Evolutionary conservation across 768 basidiomycete species (phyloP), one percentile per base, ranked within the genome.

Genomic region (Phanerochaete carnosa): DNA sequence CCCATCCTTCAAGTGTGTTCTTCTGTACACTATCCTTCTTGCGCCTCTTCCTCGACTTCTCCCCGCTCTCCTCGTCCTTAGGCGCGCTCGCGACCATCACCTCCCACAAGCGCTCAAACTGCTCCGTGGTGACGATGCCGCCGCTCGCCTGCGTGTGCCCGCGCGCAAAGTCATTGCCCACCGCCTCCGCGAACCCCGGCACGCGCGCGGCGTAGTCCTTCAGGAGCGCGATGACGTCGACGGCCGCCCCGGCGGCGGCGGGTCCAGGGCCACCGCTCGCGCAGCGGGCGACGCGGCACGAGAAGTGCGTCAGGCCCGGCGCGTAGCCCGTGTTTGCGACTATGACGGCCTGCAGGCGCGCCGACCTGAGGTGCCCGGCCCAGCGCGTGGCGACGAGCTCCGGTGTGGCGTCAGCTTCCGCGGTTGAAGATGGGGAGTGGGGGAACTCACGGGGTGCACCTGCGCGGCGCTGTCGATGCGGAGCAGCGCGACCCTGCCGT

Each of bases 121-220:
- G 53, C 37, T 63, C 67, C 13, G 63, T 66, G 5, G 49, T 50
- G 13, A 82, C 78, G 60, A 80, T 79, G 1, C 80, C 80, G 0
- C 80, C 80, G n/a, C 78, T 80, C 8, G 80, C 80, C 66, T 81
- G 59, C 37, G 76, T 77, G 64, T 82, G 80, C 0, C 80, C 80
- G 26, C 78, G 62, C 11, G 80, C 79, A 58, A 77, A 82, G 57
- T 80, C 74, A 2, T 74, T 73, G 25, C 80, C 79, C 47, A 80
- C 77, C 26, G 75, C 57, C 19, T 77, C 74, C 19, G 66, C 59
- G 55, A 79, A 75, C 0, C 75, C 69, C 2, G 66, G 62, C 22
- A 63, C 75, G 1, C 63, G 58, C 46, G 67, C 63, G 7, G 75
- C 79, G 59, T 78, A 78, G 43, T 71, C 72, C 53, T 54, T 55